These are phyloP conservation scores for Martensiomyces pterosporus DNA, from an alignment of 192 early-diverging fungal genomes.

Conservation along the genomic window DNA sequence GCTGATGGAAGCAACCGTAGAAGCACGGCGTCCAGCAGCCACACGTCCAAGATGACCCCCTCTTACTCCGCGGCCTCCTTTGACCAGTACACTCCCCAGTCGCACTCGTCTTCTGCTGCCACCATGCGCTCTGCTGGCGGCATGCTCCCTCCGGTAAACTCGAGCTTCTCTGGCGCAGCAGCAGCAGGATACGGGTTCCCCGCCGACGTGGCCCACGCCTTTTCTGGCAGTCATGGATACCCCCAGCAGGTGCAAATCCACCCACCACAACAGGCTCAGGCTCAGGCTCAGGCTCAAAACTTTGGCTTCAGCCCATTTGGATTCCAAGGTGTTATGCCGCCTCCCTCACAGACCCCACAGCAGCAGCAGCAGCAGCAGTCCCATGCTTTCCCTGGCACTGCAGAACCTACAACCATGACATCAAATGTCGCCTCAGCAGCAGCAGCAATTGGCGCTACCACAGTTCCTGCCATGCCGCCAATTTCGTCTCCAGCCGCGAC, in stretches of 20 bases:
- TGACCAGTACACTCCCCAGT: not conserved
- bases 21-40: not conserved
- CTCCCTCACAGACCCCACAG: not conserved
- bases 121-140: constrained; percentile 6
- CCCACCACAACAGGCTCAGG: not conserved
- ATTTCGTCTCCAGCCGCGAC: not conserved
- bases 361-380: constrained; percentile 3
- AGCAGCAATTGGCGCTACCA: not conserved
- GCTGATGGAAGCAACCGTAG: constrained; percentile 48
- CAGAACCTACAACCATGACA: not conserved
- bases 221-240: not conserved
- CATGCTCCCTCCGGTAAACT: not conserved
- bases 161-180: not conserved
- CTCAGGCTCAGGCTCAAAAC: not conserved
- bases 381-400: not conserved
- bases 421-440: not conserved
- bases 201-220: constrained; percentile 10
- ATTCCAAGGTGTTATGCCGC: not conserved
- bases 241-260: not conserved
- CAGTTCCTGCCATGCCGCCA: not conserved
- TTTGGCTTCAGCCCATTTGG: not conserved
- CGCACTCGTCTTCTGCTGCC: constrained; percentile 7
- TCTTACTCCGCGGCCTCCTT: constrained; percentile 9
- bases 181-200: constrained; percentile 8
- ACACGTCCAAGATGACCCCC: not conserved